phyloP scores from a whole-genome alignment of 306 rosid genomes.

The Medicago arabica region DNA sequence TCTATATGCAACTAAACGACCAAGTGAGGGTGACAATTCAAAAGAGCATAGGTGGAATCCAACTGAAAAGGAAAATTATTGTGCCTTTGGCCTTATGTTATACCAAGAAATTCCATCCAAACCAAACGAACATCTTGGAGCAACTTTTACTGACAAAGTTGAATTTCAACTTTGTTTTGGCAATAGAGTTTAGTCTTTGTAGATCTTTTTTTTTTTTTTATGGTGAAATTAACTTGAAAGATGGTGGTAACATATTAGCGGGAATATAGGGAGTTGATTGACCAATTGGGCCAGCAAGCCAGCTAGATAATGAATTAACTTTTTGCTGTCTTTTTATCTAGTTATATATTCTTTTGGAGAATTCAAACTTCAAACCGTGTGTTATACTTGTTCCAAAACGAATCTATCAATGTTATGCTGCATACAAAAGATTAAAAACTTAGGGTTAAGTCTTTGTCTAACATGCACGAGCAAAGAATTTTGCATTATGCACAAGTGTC shows the following conservation, averaged over 20 bases:
- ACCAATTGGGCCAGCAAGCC: conserved; percentile 39
- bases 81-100: conserved; percentile 37
- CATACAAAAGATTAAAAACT: too few relatives aligned
- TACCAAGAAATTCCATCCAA: conserved; percentile 48
- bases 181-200: conserved; percentile 20
- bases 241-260: conserved; percentile 22
- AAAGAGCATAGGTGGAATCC: conserved; percentile 41
- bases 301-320: conserved; percentile 36
- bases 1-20: conserved; percentile 17
- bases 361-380: conserved; percentile 43
- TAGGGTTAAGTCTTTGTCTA: too few relatives aligned
- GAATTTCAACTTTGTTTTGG: conserved; percentile 21
- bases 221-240: conserved; percentile 38
- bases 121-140: not conserved
- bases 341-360: not conserved
- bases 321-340: not conserved
- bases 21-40: conserved; percentile 50
- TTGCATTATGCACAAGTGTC: too few relatives aligned
- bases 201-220: not conserved
- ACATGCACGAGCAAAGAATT: too few relatives aligned
- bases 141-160: conserved; percentile 41
- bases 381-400: conserved; percentile 31
- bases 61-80: conserved; percentile 42
- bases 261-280: conserved; percentile 43
- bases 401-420: not conserved